phyloP scores from a whole-genome alignment of 768 basidiomycete species.

The Trametes punicea region DNA sequence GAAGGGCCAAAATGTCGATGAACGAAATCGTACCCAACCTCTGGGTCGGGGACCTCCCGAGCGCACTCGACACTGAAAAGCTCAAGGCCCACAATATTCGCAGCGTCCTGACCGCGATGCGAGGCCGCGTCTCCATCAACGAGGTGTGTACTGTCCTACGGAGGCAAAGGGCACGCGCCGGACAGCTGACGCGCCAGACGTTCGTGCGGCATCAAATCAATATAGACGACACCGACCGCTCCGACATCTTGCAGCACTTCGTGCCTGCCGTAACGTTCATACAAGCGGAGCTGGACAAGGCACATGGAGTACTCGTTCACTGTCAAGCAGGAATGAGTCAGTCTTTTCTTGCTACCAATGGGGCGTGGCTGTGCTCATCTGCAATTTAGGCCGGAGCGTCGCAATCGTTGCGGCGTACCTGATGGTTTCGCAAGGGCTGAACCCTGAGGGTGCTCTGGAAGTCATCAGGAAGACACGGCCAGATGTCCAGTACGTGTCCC shows the following conservation, averaged over 20 bases:
- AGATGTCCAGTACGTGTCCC: conserved; percentile 56
- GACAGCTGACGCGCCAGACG: conserved; percentile 44
- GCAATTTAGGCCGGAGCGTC: conserved; percentile 67
- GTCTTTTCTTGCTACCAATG: conserved; percentile 29
- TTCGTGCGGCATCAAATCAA: conserved; percentile 78
- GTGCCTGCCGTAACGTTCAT: conserved; percentile 82
- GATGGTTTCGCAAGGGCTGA: conserved; percentile 66
- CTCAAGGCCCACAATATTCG: conserved; percentile 72
- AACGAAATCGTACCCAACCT: conserved; percentile 76
- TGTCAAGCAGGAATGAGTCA: conserved; percentile 87
- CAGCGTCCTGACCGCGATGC: conserved; percentile 71
- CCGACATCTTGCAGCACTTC: conserved; percentile 77
- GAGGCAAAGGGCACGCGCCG: not conserved
- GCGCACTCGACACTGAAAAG: conserved; percentile 57
- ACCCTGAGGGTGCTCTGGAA: conserved; percentile 60
- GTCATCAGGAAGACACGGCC: conserved; percentile 67
- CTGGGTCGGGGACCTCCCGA: conserved; percentile 81
- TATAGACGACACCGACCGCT: conserved; percentile 71
- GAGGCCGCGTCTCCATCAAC: conserved; percentile 60
- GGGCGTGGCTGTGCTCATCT: not conserved
- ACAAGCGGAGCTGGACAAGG: conserved; percentile 70
- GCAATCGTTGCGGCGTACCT: conserved; percentile 87
- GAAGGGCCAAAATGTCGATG: conserved; percentile 45
- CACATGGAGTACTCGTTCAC: conserved; percentile 79
- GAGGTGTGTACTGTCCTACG: conserved; percentile 43